Base-by-base conservation (phyloP, 495 filamentous ascomycete species). In the Aspergillus mulundensis region DNA sequence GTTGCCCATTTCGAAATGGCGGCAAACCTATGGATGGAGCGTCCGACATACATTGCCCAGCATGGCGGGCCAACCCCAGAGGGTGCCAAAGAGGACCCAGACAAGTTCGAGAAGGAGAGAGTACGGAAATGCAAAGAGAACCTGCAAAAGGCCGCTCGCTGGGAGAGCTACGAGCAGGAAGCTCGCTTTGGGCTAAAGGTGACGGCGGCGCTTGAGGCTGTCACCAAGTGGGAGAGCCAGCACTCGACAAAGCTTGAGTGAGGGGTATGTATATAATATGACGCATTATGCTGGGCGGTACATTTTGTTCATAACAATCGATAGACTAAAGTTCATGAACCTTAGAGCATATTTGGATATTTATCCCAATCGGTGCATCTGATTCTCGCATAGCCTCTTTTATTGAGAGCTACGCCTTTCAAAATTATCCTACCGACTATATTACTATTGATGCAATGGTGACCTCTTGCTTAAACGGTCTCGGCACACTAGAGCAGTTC, bases 1-100 rank as follows among this genome's bases (percentile, higher is more conserved):
- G 81, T 82, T 2, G 94, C 92, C 16, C 74, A 92, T 63, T 98
- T 96, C 68, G 94, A 98, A 65, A 86, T 92, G 80, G 93, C 89
- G 0, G 88, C 87, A 18, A 82, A 87, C 32, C 69, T 86, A 19
- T 98, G 92, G 93, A 79, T 80, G 69, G 85, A 88, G 62, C 70
- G 76, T 18, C 72, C 72, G 5, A 64, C 55, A 5, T 79, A 76
- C 47, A 51, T 65, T 28, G 32, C 60, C 5, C 46, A 67, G 5
- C 72, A 77, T 44, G 67, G 66, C 10, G 58, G 11, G 19, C 61
- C 50, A 56, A 53, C 47, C 50, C 51, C 50, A 46, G 57, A 61
- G 7, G 18, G 5, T 14, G 11, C 38, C 19, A 3, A 55, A 49
- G 57, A 57, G 16, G 43, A 60, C 23, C 53, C 65, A 49, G 25